Conservation (phyloP, 495 filamentous ascomycete species). For the Alectoria sarmentosa region DNA sequence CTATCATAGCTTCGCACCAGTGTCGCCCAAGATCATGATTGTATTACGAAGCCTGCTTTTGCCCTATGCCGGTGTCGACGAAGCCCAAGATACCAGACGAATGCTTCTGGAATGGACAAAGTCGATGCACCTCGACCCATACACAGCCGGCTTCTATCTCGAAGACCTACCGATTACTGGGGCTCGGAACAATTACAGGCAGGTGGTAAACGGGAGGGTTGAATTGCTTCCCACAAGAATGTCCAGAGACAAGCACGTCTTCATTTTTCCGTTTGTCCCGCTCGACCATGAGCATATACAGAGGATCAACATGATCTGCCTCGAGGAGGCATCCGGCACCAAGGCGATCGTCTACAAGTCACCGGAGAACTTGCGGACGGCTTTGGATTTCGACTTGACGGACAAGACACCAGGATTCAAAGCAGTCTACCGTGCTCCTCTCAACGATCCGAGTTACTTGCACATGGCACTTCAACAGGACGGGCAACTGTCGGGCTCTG, state of each 20-base stretch:
- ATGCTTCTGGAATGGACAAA: slow-evolving; percentile 8
- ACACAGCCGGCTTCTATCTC: slow-evolving; percentile 24
- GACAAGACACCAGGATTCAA: slow-evolving; percentile 22
- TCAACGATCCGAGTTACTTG: not conserved
- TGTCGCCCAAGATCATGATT: slow-evolving; percentile 46
- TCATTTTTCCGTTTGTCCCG: slow-evolving; percentile 37
- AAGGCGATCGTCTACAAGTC: slow-evolving; percentile 31
- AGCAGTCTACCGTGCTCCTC: not conserved
- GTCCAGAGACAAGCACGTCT: slow-evolving; percentile 29
- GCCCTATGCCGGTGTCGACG: slow-evolving; percentile 21
- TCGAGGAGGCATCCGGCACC: slow-evolving; percentile 32
- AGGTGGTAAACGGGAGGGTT: slow-evolving; percentile 28
- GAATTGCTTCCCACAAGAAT: slow-evolving; percentile 5
- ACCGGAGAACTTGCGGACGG: slow-evolving; percentile 18
- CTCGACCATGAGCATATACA: slow-evolving; percentile 32
- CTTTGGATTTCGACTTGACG: slow-evolving; percentile 33
- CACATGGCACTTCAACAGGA: not conserved
- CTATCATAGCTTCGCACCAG: slow-evolving; percentile 40
- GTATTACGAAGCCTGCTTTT: slow-evolving; percentile 36
- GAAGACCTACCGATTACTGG: slow-evolving; percentile 36
- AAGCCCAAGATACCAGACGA: slow-evolving; percentile 14
- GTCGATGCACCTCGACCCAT: slow-evolving; percentile 5
- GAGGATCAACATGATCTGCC: slow-evolving; percentile 37
- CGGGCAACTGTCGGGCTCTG: not conserved
- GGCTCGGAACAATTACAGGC: slow-evolving; percentile 35